Conservation (phyloP, 2,329 filamentous ascomycete species). For the Cladosporium colombiae region DNA sequence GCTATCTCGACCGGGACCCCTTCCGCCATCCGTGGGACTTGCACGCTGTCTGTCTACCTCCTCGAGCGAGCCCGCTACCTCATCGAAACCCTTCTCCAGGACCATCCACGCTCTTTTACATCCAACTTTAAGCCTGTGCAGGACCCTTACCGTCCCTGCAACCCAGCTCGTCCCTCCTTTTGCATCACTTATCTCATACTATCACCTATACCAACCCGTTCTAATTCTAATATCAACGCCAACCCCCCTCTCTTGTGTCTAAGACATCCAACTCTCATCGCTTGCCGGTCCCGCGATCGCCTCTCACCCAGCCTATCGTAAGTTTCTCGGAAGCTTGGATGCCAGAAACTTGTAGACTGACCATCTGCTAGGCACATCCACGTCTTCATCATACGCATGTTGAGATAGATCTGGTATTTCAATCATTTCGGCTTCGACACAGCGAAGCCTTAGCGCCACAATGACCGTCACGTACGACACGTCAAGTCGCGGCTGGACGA, state of each 20-base stretch:
- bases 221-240: slow-evolving; percentile 32
- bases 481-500: slow-evolving; percentile 64
- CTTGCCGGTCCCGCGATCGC: slow-evolving; percentile 5
- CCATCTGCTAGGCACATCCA: slow-evolving; percentile 12
- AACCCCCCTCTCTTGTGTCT: slow-evolving; percentile 18
- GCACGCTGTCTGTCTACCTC: slow-evolving; percentile 30
- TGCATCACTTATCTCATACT: slow-evolving; percentile 25
- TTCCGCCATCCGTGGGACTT: slow-evolving; percentile 34
- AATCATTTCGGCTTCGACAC: slow-evolving; percentile 14
- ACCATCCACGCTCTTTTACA: slow-evolving; percentile 37
- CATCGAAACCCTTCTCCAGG: slow-evolving; percentile 32
- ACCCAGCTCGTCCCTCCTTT: slow-evolving; percentile 21
- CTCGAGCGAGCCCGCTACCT: slow-evolving; percentile 27
- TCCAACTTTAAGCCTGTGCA: slow-evolving; percentile 36
- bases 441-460: slow-evolving; percentile 36
- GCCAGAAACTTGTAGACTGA: slow-evolving; percentile 17
- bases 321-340: slow-evolving; percentile 1
- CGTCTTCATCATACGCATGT: slow-evolving; percentile 13
- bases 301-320: slow-evolving; percentile 12
- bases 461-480: slow-evolving; percentile 76
- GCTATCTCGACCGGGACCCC: slow-evolving; percentile 34
- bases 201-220: slow-evolving; percentile 26
- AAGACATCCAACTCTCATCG: slow-evolving; percentile 20
- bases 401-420: slow-evolving; percentile 17
- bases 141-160: slow-evolving; percentile 29